phyloP scores from a whole-genome alignment of 495 filamentous ascomycete species.

The Thermothielavioides terrestris region DNA sequence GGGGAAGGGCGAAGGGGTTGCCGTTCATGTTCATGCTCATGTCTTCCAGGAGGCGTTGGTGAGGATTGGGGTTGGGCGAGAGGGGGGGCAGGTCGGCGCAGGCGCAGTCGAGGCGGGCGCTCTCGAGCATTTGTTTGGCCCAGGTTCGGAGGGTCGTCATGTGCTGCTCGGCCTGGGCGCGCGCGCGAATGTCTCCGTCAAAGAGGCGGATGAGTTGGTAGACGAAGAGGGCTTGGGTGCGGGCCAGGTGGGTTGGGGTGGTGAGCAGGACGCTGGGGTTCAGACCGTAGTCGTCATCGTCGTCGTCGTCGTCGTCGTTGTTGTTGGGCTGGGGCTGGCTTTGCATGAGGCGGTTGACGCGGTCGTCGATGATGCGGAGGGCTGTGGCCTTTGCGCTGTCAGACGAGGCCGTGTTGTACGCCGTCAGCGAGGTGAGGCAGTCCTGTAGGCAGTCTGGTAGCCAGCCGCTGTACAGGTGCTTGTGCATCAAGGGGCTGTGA shows the following conservation, averaged over 20 bases:
- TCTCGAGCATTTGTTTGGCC: too few relatives aligned
- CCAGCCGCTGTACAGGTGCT: slow-evolving; percentile 22
- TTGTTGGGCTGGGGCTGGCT: slow-evolving; percentile 1
- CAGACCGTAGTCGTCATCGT: slow-evolving; percentile 4
- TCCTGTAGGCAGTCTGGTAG: slow-evolving; percentile 27
- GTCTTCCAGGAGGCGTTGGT: too few relatives aligned
- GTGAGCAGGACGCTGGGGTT: background rate
- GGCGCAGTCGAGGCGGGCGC: too few relatives aligned
- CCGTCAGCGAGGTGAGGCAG: slow-evolving; percentile 20
- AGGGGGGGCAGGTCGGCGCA: too few relatives aligned
- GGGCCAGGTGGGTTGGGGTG: slow-evolving; percentile 29
- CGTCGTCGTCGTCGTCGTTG: background rate
- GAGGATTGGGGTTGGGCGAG: too few relatives aligned
- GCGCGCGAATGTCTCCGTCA: slow-evolving; percentile 51
- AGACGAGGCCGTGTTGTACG: slow-evolving; percentile 17
- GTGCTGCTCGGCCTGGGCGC: too few relatives aligned
- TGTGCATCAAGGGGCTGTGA: slow-evolving; percentile 32
- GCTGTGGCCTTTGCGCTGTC: slow-evolving; percentile 9
- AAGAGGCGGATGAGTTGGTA: slow-evolving; percentile 51
- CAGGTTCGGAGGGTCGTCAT: too few relatives aligned
- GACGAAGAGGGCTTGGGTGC: slow-evolving; percentile 39
- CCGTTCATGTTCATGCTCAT: too few relatives aligned
- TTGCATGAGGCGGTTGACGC: slow-evolving; percentile 11
- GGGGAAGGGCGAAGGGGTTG: too few relatives aligned
- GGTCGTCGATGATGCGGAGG: slow-evolving; percentile 21